phyloP scores from a whole-genome alignment of 345 rosid genomes.

The Gossypium bickii region DNA sequence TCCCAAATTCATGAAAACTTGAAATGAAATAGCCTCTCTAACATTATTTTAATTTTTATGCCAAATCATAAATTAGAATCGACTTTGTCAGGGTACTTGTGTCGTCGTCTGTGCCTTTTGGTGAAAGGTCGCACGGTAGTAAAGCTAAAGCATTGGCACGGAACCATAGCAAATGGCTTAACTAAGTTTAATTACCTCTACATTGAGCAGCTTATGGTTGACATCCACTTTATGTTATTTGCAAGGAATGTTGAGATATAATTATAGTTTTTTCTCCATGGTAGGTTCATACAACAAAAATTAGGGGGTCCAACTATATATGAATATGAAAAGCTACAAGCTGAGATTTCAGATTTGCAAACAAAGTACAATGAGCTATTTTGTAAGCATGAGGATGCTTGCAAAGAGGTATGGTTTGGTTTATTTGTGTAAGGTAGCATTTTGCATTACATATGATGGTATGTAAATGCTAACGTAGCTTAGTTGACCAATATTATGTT shows the following conservation, averaged over 20 bases:
- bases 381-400: slow-evolving; percentile 57
- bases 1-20: too few species aligned
- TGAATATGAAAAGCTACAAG: slow-evolving; percentile 80
- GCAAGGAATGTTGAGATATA: neutral
- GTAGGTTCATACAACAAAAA: slow-evolving; percentile 81
- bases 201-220: neutral
- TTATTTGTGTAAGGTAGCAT: neutral
- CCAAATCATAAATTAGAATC: too few species aligned
- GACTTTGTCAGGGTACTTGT: too few species aligned
- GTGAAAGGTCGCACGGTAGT: too few species aligned
- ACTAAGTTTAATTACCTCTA: too few species aligned
- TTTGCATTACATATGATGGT: neutral
- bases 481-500: neutral
- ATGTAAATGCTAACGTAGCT: neutral
- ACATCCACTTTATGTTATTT: neutral
- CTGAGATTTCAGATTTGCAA: slow-evolving; percentile 67
- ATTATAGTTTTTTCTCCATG: neutral
- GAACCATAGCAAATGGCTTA: too few species aligned
- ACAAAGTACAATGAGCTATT: slow-evolving; percentile 64
- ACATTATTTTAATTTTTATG: too few species aligned
- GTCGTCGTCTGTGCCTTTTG: too few species aligned
- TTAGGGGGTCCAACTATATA: slow-evolving; percentile 71
- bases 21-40: too few species aligned
- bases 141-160: too few species aligned
- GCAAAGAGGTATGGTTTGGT: slow-evolving; percentile 51